These are phyloP conservation scores for Cadophora gregata DNA, from an alignment of 2,329 filamentous ascomycete species.

Conservation along the genomic window DNA sequence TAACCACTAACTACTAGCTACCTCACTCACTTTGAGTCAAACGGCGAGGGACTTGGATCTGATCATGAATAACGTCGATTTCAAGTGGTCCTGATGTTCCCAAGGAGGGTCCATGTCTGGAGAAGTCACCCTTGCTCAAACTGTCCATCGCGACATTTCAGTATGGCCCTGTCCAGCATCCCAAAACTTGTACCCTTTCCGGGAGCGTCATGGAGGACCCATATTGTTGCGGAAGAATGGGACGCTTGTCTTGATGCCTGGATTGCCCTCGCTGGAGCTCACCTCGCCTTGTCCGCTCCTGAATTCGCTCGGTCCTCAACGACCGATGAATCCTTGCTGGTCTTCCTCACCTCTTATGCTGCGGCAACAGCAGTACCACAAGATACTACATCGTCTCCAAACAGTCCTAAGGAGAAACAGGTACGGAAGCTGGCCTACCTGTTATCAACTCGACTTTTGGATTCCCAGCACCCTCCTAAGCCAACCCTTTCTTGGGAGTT, in stretches of 20 bases:
- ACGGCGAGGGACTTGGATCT: slow-evolving; percentile 25
- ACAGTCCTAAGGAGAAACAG: slow-evolving; percentile 47
- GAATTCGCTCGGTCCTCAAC: slow-evolving; percentile 58
- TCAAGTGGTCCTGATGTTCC: not conserved
- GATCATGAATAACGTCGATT: not conserved
- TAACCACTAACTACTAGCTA: not conserved
- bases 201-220: slow-evolving; percentile 66
- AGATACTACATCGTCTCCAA: slow-evolving; percentile 23
- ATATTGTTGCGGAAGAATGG: slow-evolving; percentile 76
- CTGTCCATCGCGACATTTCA: slow-evolving; percentile 1
- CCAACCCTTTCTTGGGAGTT: slow-evolving; percentile 68
- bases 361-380: slow-evolving; percentile 54
- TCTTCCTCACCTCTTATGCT: slow-evolving; percentile 73
- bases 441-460: slow-evolving; percentile 64
- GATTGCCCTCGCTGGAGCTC: slow-evolving; percentile 69
- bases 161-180: slow-evolving; percentile 53
- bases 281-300: slow-evolving; percentile 63
- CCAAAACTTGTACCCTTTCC: slow-evolving; percentile 83
- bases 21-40: slow-evolving; percentile 31
- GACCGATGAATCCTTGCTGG: slow-evolving; percentile 62
- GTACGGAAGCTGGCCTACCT: slow-evolving; percentile 71
- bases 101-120: not conserved
- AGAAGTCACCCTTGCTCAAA: not conserved
- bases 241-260: slow-evolving; percentile 77
- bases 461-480: slow-evolving; percentile 50